Conservation (phyloP, 805 yeast species). For the Monosporozyma unispora region DNA sequence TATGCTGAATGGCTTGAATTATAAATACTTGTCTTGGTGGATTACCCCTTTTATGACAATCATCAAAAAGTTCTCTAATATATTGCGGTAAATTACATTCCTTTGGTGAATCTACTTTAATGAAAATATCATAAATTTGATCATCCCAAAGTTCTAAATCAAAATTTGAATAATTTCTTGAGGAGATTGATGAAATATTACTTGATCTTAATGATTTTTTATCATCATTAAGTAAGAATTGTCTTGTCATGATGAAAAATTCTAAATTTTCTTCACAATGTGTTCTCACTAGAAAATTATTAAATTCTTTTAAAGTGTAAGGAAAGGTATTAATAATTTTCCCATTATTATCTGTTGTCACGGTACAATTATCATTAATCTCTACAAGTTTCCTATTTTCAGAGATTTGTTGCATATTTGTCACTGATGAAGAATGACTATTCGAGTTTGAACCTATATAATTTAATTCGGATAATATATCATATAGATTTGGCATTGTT, state of each 20-base stretch:
- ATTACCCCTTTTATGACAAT: constrained; percentile 7
- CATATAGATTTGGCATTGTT: constrained; percentile 7
- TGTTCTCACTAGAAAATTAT: constrained; percentile 15
- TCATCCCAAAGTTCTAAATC: constrained; percentile 18
- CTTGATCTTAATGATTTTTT: not conserved
- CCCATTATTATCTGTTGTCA: not conserved
- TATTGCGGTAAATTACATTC: constrained; percentile 27
- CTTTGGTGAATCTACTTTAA: constrained; percentile 20
- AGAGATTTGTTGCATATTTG: not conserved
- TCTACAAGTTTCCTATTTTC: not conserved
- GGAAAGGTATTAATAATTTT: constrained; percentile 4
- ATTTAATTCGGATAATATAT: constrained; percentile 5
- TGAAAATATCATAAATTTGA: constrained; percentile 16
- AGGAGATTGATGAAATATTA: not conserved
- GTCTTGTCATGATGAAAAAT: constrained; percentile 15
- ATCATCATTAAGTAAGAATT: constrained; percentile 6
- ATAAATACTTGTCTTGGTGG: constrained; percentile 16
- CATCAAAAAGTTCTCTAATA: constrained; percentile 16
- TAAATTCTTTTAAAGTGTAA: constrained; percentile 15
- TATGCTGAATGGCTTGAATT: constrained; percentile 19
- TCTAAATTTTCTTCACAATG: constrained; percentile 29
- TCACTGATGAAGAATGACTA: not conserved
- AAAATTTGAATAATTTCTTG: constrained; percentile 2
- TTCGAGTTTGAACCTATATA: not conserved
- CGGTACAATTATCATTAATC: not conserved